Percentiles rank a stretch among this genome's conserved stretches.
These are phyloP conservation scores for Syzygium syzygioides DNA, from an alignment of 441 rosid genomes.

Conservation along the genomic window DNA sequence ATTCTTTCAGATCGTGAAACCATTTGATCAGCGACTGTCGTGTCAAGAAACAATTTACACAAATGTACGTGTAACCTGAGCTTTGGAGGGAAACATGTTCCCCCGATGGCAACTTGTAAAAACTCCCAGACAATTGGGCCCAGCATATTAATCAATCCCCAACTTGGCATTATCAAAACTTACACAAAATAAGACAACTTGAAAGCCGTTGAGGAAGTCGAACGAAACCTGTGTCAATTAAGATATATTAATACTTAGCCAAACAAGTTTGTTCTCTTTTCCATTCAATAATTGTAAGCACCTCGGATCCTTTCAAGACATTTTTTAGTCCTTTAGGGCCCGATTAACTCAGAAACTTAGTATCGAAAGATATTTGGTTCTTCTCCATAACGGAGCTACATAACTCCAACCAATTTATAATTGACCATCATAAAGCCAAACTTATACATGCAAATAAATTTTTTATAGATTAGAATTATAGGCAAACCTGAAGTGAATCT, in stretches of 20 bases:
- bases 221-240: neutral
- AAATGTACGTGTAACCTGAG: neutral
- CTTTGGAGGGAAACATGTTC: neutral
- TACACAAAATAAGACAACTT: neutral
- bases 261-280: neutral
- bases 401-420: neutral
- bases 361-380: neutral
- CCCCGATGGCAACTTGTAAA: neutral
- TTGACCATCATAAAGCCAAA: neutral
- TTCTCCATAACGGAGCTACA: neutral
- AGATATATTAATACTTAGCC: too few relatives aligned
- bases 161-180: neutral
- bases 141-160: neutral
- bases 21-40: neutral
- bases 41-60: neutral
- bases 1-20: neutral
- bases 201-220: neutral
- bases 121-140: neutral
- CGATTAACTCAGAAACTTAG: neutral
- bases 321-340: neutral
- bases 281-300: fast-evolving
- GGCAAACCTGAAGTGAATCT: neutral
- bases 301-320: neutral
- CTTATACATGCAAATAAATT: neutral
- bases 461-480: too few relatives aligned